Evolutionary conservation across 495 filamentous ascomycete species (phyloP).

Genomic region (Melanomma pulvis-pyrius): DNA sequence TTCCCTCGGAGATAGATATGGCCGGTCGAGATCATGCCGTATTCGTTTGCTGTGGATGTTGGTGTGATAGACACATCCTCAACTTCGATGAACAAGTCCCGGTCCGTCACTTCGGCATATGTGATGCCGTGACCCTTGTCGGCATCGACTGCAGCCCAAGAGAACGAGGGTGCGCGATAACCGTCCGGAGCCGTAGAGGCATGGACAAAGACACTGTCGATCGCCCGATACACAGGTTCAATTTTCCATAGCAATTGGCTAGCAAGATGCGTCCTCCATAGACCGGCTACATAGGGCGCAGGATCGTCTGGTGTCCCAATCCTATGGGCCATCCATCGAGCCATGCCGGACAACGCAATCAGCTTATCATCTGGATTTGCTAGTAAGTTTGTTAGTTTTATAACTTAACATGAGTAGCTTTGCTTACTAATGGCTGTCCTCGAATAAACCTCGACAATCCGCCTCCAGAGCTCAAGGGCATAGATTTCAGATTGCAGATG

Average conservation of each 20-base stretch:
- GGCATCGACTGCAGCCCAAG: conserved; percentile 10
- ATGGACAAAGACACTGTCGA: background rate
- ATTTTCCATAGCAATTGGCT: conserved; percentile 15
- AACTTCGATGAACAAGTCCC: conserved; percentile 8
- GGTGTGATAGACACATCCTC: background rate
- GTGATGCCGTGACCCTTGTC: conserved; percentile 3
- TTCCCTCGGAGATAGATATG: background rate
- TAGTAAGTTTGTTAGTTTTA: background rate
- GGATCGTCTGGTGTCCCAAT: background rate
- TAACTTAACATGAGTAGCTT: background rate
- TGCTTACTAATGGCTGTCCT: conserved; percentile 2
- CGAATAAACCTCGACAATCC: conserved; percentile 6
- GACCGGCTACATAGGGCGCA: conserved; percentile 5
- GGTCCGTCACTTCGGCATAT: conserved; percentile 6
- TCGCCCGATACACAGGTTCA: background rate
- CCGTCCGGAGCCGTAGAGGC: background rate
- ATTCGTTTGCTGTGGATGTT: background rate
- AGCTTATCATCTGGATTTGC: conserved; percentile 5
- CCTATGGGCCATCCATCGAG: conserved; percentile 5
- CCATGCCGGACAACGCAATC: conserved; percentile 10
- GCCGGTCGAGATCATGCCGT: background rate
- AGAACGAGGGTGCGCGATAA: conserved; percentile 8
- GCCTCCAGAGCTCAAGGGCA: conserved; percentile 7
- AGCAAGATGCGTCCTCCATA: background rate
- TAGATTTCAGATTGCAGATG: conserved; percentile 1